These are phyloP conservation scores for Cryptosporidium andersoni DNA, from an alignment of 169 alveolate species.

Conservation along the genomic window DNA sequence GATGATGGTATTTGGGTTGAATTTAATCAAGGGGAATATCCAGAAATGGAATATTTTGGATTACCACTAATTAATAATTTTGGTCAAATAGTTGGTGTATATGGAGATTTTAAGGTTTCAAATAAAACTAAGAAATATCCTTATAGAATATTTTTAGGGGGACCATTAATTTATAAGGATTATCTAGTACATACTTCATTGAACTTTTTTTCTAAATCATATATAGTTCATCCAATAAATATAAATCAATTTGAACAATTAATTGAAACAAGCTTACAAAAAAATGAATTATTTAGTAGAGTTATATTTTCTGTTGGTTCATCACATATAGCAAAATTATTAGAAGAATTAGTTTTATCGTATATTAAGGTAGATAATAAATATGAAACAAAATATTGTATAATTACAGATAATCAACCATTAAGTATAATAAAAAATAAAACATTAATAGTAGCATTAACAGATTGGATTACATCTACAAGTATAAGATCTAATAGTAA, in stretches of 20 bases:
- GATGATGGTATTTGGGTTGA: slow-evolving; percentile 24
- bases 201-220: background rate
- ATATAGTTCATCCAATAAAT: background rate
- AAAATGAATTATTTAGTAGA: too few relatives aligned
- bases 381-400: too few relatives aligned
- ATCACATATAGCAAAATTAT: too few relatives aligned
- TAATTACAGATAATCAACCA: too few relatives aligned
- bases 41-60: slow-evolving; percentile 9
- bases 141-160: slow-evolving; percentile 32
- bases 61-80: slow-evolving; percentile 27
- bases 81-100: slow-evolving; percentile 24
- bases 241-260: too few relatives aligned
- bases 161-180: background rate
- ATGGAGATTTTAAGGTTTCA: slow-evolving; percentile 27
- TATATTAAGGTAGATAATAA: too few relatives aligned
- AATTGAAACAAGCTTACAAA: too few relatives aligned
- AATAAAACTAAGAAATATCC: background rate
- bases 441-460: slow-evolving; percentile 13
- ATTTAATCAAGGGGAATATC: slow-evolving; percentile 4
- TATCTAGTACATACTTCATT: background rate
- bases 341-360: too few relatives aligned
- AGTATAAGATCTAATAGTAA: slow-evolving; percentile 6
- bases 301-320: too few relatives aligned
- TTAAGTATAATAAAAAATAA: background rate
- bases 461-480: slow-evolving; percentile 29